These are phyloP conservation scores for Hortiboletus campestris DNA, from an alignment of 768 basidiomycete genomes.

Conservation along the genomic window DNA sequence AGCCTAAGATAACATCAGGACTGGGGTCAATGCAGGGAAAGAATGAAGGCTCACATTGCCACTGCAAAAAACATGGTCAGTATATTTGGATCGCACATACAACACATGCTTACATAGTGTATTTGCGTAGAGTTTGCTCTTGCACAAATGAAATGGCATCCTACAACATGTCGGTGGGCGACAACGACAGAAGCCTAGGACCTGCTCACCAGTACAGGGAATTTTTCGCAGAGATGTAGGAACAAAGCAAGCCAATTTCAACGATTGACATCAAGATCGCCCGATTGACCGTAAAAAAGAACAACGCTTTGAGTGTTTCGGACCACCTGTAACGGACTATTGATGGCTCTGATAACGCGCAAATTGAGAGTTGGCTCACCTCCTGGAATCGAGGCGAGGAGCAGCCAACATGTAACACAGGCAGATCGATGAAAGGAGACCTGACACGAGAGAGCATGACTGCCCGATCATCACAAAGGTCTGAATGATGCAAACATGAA, in stretches of 20 bases:
- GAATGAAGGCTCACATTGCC: constrained; percentile 11
- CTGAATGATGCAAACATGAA: not conserved
- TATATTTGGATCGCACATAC: not conserved
- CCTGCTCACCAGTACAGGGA: constrained; percentile 17
- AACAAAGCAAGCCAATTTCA: constrained; percentile 16
- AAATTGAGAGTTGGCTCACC: not conserved
- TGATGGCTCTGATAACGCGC: not conserved
- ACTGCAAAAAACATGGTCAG: constrained; percentile 7
- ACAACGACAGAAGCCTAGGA: not conserved
- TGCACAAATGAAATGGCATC: constrained; percentile 23
- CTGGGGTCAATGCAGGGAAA: not conserved
- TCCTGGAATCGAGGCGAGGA: not conserved
- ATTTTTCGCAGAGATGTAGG: constrained; percentile 12
- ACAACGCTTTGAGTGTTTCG: constrained; percentile 13
- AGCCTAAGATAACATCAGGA: constrained; percentile 7
- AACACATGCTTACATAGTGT: constrained; percentile 14
- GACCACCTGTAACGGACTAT: constrained; percentile 3
- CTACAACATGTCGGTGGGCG: not conserved
- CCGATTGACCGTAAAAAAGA: constrained; percentile 18
- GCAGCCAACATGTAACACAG: constrained; percentile 15
- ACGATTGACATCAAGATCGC: constrained; percentile 19
- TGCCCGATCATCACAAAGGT: constrained; percentile 11
- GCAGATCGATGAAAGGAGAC: constrained; percentile 13
- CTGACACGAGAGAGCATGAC: constrained; percentile 11
- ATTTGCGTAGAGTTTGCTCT: constrained; percentile 25